These are phyloP conservation scores for Meripilus lineatus DNA, from an alignment of 1,284 basidiomycete genomes.

Conservation along the genomic window DNA sequence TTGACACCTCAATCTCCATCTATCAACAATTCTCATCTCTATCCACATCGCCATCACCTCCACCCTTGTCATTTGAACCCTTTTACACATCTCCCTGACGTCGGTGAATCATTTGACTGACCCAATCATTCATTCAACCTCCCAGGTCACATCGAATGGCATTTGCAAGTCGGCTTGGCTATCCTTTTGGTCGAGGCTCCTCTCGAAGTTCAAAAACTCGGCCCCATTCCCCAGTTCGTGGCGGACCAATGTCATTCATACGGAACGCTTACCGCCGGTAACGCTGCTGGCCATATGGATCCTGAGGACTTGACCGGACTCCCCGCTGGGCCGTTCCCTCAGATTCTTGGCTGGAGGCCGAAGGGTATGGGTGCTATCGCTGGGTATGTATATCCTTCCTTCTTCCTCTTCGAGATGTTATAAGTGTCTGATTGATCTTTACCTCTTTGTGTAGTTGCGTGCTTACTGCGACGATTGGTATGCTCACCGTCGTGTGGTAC, in stretches of 20 bases:
- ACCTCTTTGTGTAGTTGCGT: conserved; percentile 61
- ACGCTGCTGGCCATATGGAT: conserved; percentile 70
- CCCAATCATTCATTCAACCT: not conserved
- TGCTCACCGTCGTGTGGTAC: conserved; percentile 83
- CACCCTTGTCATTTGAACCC: no score
- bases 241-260: conserved; percentile 70
- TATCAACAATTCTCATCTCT: not conserved
- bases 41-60: not conserved
- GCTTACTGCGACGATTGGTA: conserved; percentile 77
- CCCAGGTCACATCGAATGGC: conserved; percentile 79
- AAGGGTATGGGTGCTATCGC: conserved; percentile 82
- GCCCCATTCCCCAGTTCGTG: conserved; percentile 45
- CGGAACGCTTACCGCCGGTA: conserved; percentile 62
- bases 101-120: no score
- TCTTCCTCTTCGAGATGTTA: conserved; percentile 5
- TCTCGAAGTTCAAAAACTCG: conserved; percentile 46
- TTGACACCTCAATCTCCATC: not conserved
- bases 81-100: no score
- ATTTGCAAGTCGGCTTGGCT: conserved; percentile 74
- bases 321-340: conserved; percentile 61
- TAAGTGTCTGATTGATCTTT: no score
- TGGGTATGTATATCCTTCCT: conserved; percentile 40
- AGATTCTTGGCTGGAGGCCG: conserved; percentile 74
- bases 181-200: conserved; percentile 78
- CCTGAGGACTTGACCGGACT: conserved; percentile 68